These are phyloP conservation scores for Ceratobasidium sp. DNA, from an alignment of 1,284 basidiomycete genomes.

Conservation along the genomic window DNA sequence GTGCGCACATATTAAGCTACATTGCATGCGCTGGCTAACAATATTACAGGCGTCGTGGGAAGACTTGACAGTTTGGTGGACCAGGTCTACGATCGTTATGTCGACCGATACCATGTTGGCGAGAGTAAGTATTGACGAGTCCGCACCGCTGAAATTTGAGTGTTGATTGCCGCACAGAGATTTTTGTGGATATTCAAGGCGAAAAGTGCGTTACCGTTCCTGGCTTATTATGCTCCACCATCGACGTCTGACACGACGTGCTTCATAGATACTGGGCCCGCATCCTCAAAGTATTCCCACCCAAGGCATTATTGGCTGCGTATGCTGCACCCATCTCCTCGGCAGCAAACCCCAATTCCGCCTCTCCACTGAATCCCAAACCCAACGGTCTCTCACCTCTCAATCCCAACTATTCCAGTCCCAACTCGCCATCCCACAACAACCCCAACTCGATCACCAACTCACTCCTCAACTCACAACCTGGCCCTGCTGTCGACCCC, in stretches of 20 bases:
- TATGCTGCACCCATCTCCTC: slow-evolving; percentile 35
- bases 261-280: slow-evolving; percentile 72
- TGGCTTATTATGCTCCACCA: slow-evolving; percentile 69
- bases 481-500: neutral
- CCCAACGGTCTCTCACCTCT: slow-evolving; percentile 41
- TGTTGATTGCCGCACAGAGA: slow-evolving; percentile 58
- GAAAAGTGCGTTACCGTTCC: slow-evolving; percentile 74
- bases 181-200: slow-evolving; percentile 82
- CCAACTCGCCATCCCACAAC: slow-evolving; percentile 5
- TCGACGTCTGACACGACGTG: slow-evolving; percentile 43
- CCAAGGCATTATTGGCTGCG: slow-evolving; percentile 55
- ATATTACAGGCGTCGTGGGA: slow-evolving; percentile 83
- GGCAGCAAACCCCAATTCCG: neutral
- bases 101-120: slow-evolving; percentile 89
- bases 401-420: slow-evolving; percentile 19
- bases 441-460: neutral
- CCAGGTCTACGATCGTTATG: slow-evolving; percentile 92
- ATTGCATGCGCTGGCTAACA: slow-evolving; percentile 16
- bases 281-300: slow-evolving; percentile 75
- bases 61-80: slow-evolving; percentile 94
- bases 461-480: slow-evolving; percentile 19
- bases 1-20: slow-evolving; percentile 61
- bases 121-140: slow-evolving; percentile 70
- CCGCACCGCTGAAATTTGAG: neutral
- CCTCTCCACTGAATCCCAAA: slow-evolving; percentile 41